Evolutionary conservation across 495 filamentous ascomycete genomes (phyloP), one percentile per base, ranked within the genome.

Genomic region (Lophiostoma macrostomum): DNA sequence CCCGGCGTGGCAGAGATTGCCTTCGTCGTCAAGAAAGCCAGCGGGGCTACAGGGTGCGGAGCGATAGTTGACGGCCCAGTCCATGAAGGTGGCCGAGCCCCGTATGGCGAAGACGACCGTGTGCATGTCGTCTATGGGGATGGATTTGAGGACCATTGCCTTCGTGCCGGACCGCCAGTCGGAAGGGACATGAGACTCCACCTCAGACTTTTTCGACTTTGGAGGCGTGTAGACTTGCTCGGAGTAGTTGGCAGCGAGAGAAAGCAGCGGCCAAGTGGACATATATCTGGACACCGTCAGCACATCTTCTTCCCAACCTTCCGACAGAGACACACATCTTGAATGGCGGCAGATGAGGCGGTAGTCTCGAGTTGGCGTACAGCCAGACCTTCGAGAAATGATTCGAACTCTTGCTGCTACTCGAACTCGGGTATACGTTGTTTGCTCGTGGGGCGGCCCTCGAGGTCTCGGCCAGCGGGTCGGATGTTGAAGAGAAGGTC

Each of bases 61-160:
- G 18, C 83, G 79, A 4, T 89, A 73, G 63, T 94, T 94, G 6
- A 91, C 85, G 2, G 83, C 76, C 88, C 88, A 93, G 68, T 93
- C 88, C 72, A 87, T 82, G 61, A 90, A 86, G 1, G 79, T 86
- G 27, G 87, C 81, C 0, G 79, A 87, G 1, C 88, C 88, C 5
- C 88, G 80, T 43, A 93, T 87, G 28, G 88, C 86, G 60, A 91
- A 85, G 19, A 91, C 82, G 34, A 91, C 80, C 12, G 81, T 83
- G 62, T 88, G 81, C 72, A 83, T 79, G 58, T 87, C 75, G 61
- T 91, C 86, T 60, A 88, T 77, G 4, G 85, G 80, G 10, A 89
- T 70, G 0, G 82, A 83, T 54, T 89, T 90, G 66, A 93, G 81
- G 22, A 88, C 80, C 85, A 90, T 90, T 18, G 87, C 85, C 65